These are phyloP conservation scores for Mimosa pudica DNA, from an alignment of 306 rosid genomes.

Conservation along the genomic window DNA sequence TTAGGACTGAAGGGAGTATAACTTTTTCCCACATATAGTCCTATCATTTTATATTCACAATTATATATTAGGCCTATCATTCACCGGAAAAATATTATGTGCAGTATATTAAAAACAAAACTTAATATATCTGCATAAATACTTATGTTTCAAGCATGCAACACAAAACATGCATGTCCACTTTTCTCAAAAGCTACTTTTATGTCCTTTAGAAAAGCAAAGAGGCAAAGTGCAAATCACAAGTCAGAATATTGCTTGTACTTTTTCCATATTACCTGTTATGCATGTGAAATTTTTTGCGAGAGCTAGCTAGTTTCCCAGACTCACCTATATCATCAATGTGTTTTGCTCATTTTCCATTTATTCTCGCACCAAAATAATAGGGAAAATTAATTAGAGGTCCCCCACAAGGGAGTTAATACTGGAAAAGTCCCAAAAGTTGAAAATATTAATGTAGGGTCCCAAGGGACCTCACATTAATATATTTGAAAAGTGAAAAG, in stretches of 20 bases:
- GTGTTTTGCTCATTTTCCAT: neutral
- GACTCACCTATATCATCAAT: neutral
- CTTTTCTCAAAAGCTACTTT: conserved; percentile 32
- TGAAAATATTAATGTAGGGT: too few relatives aligned
- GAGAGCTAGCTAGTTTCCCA: neutral
- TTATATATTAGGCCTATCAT: neutral
- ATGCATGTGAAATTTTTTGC: neutral
- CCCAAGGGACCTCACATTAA: too few relatives aligned
- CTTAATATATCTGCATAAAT: neutral
- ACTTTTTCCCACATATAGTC: neutral
- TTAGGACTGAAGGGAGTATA: too few relatives aligned
- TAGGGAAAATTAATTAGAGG: too few relatives aligned
- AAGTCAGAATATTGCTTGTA: conserved; percentile 15
- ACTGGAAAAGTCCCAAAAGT: too few relatives aligned
- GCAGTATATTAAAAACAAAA: neutral
- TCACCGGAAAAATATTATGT: neutral
- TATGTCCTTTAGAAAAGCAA: conserved; percentile 30
- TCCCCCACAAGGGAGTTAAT: too few relatives aligned
- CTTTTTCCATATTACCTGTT: neutral
- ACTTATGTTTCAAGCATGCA: conserved; percentile 25
- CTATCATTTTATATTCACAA: neutral
- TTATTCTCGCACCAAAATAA: neutral
- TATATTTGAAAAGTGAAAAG: too few relatives aligned
- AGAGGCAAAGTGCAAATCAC: conserved; percentile 27
- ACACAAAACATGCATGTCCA: conserved; percentile 6